Percentiles rank a stretch among this genome's conserved stretches.
phyloP scores from a whole-genome alignment of 345 rosid genomes.

The Camelina laxa region DNA sequence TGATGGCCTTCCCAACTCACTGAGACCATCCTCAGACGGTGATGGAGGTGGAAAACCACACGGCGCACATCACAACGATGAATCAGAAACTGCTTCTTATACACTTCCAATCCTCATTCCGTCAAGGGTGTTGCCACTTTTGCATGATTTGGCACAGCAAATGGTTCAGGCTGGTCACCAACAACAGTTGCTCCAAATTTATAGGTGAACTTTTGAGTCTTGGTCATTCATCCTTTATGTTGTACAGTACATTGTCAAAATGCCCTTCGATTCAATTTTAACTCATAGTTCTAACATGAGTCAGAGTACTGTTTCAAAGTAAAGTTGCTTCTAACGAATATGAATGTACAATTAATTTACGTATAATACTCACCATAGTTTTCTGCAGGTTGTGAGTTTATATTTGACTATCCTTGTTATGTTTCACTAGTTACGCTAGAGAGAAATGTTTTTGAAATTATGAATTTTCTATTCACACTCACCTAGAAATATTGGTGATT shows the following conservation, averaged over 20 bases:
- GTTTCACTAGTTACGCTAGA: slow-evolving; percentile 15
- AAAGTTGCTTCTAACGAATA: background rate
- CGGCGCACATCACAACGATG: slow-evolving; percentile 57
- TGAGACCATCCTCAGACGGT: slow-evolving; percentile 80
- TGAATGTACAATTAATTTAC: background rate
- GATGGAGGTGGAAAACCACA: slow-evolving; percentile 55
- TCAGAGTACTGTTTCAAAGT: background rate
- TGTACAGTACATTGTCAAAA: background rate
- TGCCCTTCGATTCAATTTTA: background rate
- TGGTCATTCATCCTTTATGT: slow-evolving; percentile 12
- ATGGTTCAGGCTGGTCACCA: slow-evolving; percentile 95
- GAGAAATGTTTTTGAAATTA: background rate
- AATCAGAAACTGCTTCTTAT: slow-evolving; percentile 65
- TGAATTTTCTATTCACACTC: no score
- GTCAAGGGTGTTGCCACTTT: slow-evolving; percentile 78
- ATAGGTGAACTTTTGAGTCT: slow-evolving; percentile 55
- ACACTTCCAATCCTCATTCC: slow-evolving; percentile 88
- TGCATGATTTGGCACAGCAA: slow-evolving; percentile 90
- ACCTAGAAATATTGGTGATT: no score
- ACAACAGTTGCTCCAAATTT: slow-evolving; percentile 71
- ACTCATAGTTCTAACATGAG: background rate
- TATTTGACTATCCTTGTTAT: background rate
- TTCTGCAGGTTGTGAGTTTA: slow-evolving; percentile 15
- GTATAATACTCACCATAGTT: slow-evolving; percentile 1
- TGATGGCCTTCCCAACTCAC: slow-evolving; percentile 89